These are phyloP conservation scores for Alternaria alternata DNA, from an alignment of 2,329 filamentous ascomycete species.

Conservation along the genomic window DNA sequence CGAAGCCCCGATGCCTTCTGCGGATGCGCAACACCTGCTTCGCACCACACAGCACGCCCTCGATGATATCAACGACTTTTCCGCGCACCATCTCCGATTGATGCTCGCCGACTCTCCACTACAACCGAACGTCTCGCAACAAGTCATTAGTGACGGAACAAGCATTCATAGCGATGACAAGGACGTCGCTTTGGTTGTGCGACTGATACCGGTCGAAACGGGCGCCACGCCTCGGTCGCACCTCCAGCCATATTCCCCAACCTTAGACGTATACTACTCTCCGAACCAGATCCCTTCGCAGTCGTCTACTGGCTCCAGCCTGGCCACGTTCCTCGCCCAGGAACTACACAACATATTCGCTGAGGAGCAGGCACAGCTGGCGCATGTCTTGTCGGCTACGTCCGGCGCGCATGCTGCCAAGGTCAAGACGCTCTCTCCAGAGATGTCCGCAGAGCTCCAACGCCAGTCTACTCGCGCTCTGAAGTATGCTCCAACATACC, in stretches of 20 bases:
- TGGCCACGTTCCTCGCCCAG: conserved; percentile 80
- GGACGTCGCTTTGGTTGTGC: conserved; percentile 72
- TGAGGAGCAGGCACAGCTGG: conserved; percentile 86
- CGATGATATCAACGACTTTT: conserved; percentile 86
- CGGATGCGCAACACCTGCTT: conserved; percentile 76
- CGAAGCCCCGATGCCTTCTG: conserved; percentile 71
- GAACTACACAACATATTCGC: conserved; percentile 80
- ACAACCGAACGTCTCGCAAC: conserved; percentile 44
- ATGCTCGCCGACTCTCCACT: conserved; percentile 59
- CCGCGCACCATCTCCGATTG: conserved; percentile 81
- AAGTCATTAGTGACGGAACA: conserved; percentile 41
- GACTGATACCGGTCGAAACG: conserved; percentile 70
- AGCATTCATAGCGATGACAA: conserved; percentile 48
- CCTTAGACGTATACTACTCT: conserved; percentile 80
- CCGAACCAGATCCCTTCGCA: conserved; percentile 71
- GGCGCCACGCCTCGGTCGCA: conserved; percentile 63
- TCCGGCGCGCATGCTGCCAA: conserved; percentile 53
- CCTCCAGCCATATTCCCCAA: conserved; percentile 73
- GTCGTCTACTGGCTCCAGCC: conserved; percentile 73
- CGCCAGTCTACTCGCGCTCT: conserved; percentile 81
- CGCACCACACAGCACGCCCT: conserved; percentile 85
- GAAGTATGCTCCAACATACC: conserved; percentile 92
- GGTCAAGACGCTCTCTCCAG: conserved; percentile 61
- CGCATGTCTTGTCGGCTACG: conserved; percentile 54
- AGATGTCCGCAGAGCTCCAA: conserved; percentile 62